Evolutionary conservation across 768 basidiomycete species (phyloP).

Genomic region (Boletus sensibilis): DNA sequence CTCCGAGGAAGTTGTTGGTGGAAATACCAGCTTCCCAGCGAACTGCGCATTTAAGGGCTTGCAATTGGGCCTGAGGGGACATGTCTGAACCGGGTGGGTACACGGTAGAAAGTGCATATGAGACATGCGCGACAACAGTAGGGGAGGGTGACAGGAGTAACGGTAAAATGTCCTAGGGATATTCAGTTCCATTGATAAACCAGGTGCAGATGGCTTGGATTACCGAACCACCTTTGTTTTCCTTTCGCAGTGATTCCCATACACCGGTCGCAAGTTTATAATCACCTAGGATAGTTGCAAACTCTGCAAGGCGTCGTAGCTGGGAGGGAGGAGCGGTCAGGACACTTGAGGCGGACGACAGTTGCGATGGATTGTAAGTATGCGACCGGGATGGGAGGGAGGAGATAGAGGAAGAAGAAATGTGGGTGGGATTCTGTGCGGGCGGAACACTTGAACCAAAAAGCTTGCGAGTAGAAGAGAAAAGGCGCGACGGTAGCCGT

Average conservation of each 20-base stretch:
- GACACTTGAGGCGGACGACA: conserved; percentile 15
- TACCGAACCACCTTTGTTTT: conserved; percentile 85
- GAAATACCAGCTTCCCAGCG: conserved; percentile 75
- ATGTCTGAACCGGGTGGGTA: conserved; percentile 45
- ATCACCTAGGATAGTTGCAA: conserved; percentile 90
- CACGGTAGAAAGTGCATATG: conserved; percentile 55
- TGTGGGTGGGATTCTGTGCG: conserved; percentile 40
- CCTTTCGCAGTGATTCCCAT: conserved; percentile 87
- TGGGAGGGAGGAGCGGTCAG: conserved; percentile 52
- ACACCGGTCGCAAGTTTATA: conserved; percentile 76
- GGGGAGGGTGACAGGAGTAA: conserved; percentile 67
- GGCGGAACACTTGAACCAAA: conserved; percentile 66
- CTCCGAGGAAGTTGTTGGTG: conserved; percentile 54
- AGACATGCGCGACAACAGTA: conserved; percentile 56
- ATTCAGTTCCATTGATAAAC: conserved; percentile 9
- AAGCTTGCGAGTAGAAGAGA: conserved; percentile 79
- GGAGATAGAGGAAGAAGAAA: conserved; percentile 40
- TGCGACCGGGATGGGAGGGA: conserved; percentile 38
- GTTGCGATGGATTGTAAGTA: conserved; percentile 37
- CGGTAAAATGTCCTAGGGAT: conserved; percentile 74
- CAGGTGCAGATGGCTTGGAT: background rate
- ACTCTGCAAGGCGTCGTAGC: conserved; percentile 89
- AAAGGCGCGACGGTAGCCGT: conserved; percentile 79
- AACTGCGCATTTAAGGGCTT: conserved; percentile 63
- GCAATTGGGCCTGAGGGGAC: conserved; percentile 64